Conservation (phyloP, 1,139 yeast species). For the Candida tetrigidarum region DNA sequence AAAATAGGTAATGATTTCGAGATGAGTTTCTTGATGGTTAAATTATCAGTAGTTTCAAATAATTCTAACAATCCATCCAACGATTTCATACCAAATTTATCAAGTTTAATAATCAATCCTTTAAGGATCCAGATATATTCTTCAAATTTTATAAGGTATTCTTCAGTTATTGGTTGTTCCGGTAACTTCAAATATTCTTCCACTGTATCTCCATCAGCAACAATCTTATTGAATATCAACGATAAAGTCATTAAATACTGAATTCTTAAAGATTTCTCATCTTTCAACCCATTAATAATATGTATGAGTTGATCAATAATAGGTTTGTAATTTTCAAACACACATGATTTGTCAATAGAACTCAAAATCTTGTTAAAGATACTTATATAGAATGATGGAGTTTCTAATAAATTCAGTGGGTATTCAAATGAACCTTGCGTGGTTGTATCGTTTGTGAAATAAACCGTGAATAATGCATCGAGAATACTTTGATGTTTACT, state of each 20-base stretch:
- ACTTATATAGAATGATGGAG: conserved; percentile 46
- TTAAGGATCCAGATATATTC: conserved; percentile 70
- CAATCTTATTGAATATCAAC: conserved; percentile 56
- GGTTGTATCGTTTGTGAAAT: conserved; percentile 19
- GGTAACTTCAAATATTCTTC: background rate
- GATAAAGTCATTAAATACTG: conserved; percentile 65
- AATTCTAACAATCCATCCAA: conserved; percentile 42
- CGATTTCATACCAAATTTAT: conserved; percentile 47
- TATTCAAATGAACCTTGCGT: conserved; percentile 11
- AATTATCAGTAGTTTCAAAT: conserved; percentile 42
- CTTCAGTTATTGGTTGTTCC: conserved; percentile 1
- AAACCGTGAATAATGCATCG: conserved; percentile 31
- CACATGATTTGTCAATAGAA: conserved; percentile 46
- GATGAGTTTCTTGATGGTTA: conserved; percentile 22
- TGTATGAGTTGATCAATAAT: conserved; percentile 23
- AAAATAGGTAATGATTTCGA: conserved; percentile 65
- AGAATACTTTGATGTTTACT: conserved; percentile 43
- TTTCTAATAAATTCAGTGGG: conserved; percentile 27
- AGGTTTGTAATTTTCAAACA: conserved; percentile 10
- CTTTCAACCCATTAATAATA: conserved; percentile 19
- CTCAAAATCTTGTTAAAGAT: conserved; percentile 56
- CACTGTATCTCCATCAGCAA: conserved; percentile 5
- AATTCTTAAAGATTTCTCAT: conserved; percentile 41
- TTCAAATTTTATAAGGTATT: conserved; percentile 43
- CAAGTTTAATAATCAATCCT: conserved; percentile 65